Evolutionary conservation across 495 filamentous ascomycete species (phyloP).

Genomic region (Extremus antarcticus): DNA sequence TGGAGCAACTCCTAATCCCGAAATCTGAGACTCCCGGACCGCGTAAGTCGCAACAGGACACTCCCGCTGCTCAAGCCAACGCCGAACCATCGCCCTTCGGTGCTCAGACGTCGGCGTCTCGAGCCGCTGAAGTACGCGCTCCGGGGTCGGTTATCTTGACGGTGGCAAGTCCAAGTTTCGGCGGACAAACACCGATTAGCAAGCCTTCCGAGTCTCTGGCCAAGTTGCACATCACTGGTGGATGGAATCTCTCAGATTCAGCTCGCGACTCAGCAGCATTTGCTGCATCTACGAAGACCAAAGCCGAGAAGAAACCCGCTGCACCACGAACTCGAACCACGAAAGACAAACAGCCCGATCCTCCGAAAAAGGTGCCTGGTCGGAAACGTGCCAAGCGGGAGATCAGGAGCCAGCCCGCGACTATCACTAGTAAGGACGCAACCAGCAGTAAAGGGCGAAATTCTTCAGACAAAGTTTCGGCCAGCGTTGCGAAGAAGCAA

Average conservation of each 20-base stretch:
- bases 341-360: not conserved
- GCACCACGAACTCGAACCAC: not conserved
- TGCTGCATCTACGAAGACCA: not conserved
- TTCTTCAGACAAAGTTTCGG: no score
- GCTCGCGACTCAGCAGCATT: not conserved
- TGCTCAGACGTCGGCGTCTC: not conserved
- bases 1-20: not conserved
- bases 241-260: not conserved
- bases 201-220: not conserved
- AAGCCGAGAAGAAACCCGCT: not conserved
- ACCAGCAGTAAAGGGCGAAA: no score
- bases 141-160: not conserved
- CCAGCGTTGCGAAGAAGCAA: no score
- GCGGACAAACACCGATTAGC: not conserved
- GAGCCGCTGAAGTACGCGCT: not conserved
- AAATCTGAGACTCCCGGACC: no score
- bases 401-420: not conserved
- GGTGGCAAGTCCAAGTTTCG: not conserved
- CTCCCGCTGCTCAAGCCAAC: not conserved
- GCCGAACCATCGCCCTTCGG: not conserved
- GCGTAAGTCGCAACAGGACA: no score
- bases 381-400: not conserved
- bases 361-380: not conserved
- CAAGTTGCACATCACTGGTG: not conserved
- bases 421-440: no score